Base-by-base conservation (phyloP, 2,329 filamentous ascomycete species). In the Arachnomyces sp. region DNA sequence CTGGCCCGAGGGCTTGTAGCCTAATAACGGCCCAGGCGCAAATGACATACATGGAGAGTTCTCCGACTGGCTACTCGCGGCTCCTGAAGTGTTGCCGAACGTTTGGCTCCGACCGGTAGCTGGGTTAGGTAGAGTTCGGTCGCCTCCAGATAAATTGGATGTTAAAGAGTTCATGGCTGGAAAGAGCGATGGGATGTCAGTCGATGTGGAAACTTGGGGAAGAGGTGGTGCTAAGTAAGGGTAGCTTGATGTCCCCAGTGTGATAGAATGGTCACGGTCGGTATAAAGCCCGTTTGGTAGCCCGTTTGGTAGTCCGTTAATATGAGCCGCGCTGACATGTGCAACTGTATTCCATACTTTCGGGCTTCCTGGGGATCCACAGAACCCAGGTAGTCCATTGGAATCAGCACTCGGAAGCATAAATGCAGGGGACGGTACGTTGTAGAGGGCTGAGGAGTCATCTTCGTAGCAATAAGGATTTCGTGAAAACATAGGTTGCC, bases 81-180 rank as follows among this genome's bases (percentile, higher is more conserved):
- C 42, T 9, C 34, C 34, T 9, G 44, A 34, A 18, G 39, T 34
- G 28, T 45, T 50, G 28, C 40, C 45, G 8, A 49, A 43, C 13
- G 44, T 28, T 14, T 52, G 53, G 42, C 44, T 48, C 25, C 55
- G 54, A 21, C 49, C 54, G 16, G 53, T 51, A 25, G 42, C 39
- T 28, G 60, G 59, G 25, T 54, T 61, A 21, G 64, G 63, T 17
- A 66, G 51, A 7, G 52, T 63, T 34, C 64, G 54, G 38, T 62
- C 60, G 33, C 53, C 43, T 2, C 49, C 52, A 15, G 59, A 47
- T 17, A 44, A 40, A 28, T 54, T 49, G 18, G 54, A 44, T 16
- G 54, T 37, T 8, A 54, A 31, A 29, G 51, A 47, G 17, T 48
- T 40, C 31, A 53, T 50, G 12, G 47, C 35, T 28, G 53, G 47